phyloP scores from a whole-genome alignment of 2,329 filamentous ascomycete species.

The Scytalidium lignicola region DNA sequence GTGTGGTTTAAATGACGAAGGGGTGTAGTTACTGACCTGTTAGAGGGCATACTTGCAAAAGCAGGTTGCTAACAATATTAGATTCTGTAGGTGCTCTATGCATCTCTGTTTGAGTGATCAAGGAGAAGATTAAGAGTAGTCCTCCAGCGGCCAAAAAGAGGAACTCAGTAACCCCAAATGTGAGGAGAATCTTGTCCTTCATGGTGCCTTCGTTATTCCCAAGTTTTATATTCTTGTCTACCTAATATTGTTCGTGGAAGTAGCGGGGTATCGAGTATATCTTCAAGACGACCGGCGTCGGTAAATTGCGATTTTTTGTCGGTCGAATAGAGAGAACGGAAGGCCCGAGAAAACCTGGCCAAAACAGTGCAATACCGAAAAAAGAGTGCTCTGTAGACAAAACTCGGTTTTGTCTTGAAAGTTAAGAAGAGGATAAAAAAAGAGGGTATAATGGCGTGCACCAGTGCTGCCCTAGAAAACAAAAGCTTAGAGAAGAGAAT shows the following conservation, averaged over 20 bases:
- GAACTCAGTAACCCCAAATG: slow-evolving; percentile 44
- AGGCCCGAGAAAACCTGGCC: no score
- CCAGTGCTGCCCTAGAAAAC: background rate
- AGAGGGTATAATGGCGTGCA: background rate
- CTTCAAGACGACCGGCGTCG: slow-evolving; percentile 26
- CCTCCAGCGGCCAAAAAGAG: slow-evolving; percentile 47
- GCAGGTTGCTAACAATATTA: slow-evolving; percentile 45
- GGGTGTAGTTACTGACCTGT: slow-evolving; percentile 36
- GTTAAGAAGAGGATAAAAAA: no score
- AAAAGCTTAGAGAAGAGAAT: slow-evolving; percentile 7
- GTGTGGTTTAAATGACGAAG: background rate
- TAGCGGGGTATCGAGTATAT: background rate
- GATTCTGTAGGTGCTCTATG: slow-evolving; percentile 35
- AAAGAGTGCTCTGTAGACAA: no score
- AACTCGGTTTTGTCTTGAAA: no score
- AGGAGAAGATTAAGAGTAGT: slow-evolving; percentile 46
- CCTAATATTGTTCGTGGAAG: no score
- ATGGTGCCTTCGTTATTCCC: slow-evolving; percentile 27
- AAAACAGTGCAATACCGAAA: no score
- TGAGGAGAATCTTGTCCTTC: slow-evolving; percentile 47
- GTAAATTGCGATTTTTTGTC: background rate
- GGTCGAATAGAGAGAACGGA: no score
- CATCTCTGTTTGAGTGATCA: slow-evolving; percentile 40
- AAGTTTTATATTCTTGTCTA: no score
- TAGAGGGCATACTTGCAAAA: slow-evolving; percentile 47